Evolutionary conservation across 169 alveolate genomes (phyloP), one percentile per base, ranked within the genome.

Genomic region (Babesia divergens): DNA sequence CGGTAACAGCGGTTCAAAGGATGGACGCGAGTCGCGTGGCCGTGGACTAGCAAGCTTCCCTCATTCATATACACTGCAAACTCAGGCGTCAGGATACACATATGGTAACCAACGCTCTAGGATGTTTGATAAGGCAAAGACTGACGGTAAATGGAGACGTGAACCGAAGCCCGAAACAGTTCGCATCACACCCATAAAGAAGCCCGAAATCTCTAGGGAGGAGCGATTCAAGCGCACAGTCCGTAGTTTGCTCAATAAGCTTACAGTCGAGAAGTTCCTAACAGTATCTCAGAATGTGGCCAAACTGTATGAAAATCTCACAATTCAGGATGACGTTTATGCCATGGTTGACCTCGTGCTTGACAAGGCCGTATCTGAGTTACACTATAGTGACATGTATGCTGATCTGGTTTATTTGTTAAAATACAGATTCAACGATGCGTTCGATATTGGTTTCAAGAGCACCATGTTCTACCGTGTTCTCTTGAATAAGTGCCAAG

Each of bases 381-480:
- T 92, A 37, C 94, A 93, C 35, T 93, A 91, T 91, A 86, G 94
- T n/a, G 97, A 93, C 62, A 92, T 93, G 95, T 93, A 93, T 65
- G 96, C 97, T 0, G 97, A 93, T 64, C 64, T 93, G 69, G 91
- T 94, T 52, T 91, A 81, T 66, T 80, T 75, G 74, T 44, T 75
- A 9, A 75, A 47, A 29, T 75, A 65, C 53, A 46, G 85, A 46
- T 67, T 68, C 70, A 82, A 74, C 56, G 37, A 66, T 29, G 40
- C 50, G 68, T 75, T 74, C 74, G 80, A 85, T 65, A 34, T 85
- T 53, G 76, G 80, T 24, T 28, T 42, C 66, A 40, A 60, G 70
- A 50, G 69, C 43, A 75, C 83, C 18, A 35, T 65, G 52, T 65
- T 74, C 62, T 50, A 65, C 65, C 67, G 74, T 16, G 68, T 62